Evolutionary conservation across 345 rosid species (phyloP).

Genomic region (Litchi chinensis): DNA sequence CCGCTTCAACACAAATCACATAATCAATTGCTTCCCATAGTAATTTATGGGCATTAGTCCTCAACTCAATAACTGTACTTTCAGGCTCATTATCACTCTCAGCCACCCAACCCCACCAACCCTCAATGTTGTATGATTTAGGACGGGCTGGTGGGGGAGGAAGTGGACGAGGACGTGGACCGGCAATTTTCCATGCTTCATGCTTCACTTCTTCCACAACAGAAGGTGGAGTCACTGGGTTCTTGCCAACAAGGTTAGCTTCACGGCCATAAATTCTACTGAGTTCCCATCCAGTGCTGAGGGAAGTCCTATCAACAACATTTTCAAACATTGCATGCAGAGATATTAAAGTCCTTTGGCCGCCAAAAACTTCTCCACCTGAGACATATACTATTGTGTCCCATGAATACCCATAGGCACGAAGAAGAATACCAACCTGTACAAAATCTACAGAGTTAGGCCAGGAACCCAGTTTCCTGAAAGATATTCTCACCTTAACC

Average conservation of each 20-base stretch:
- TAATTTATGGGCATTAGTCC: constrained; percentile 94
- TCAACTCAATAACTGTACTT: constrained; percentile 89
- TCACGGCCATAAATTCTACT: constrained; percentile 86
- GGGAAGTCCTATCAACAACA: constrained; percentile 87
- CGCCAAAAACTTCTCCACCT: constrained; percentile 96
- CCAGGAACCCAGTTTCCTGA: background rate
- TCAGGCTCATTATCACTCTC: constrained; percentile 99
- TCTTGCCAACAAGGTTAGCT: constrained; percentile 50
- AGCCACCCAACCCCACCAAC: constrained; percentile 99
- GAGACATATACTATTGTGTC: constrained; percentile 86
- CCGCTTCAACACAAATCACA: constrained; percentile 81
- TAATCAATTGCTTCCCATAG: constrained; percentile 98
- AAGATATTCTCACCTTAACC: background rate
- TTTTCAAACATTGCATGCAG: constrained; percentile 93
- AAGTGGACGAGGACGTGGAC: constrained; percentile 94
- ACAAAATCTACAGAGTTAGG: constrained; percentile 15
- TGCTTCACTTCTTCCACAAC: constrained; percentile 56
- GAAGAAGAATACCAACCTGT: constrained; percentile 93
- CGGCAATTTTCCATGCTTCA: constrained; percentile 61
- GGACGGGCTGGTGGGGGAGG: constrained; percentile 95
- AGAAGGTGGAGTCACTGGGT: constrained; percentile 51
- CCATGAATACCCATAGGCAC: constrained; percentile 92
- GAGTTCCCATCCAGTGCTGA: constrained; percentile 87
- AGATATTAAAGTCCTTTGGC: constrained; percentile 85
- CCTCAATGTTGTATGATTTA: constrained; percentile 88